Conservation (phyloP, 106 monocot genomes). For the Phalaenopsis aphrodite region DNA sequence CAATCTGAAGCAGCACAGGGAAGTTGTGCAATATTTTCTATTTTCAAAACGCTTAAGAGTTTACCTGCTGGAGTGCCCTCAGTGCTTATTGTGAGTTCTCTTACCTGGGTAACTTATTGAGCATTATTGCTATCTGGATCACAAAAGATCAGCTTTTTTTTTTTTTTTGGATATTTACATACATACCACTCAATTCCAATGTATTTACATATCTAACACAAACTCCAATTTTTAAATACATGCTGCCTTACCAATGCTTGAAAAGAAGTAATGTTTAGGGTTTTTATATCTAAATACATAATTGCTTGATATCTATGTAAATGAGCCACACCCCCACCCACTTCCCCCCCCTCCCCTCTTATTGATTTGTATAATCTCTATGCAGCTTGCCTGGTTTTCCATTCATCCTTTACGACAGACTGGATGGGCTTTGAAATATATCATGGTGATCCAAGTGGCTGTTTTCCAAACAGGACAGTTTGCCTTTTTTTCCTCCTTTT, state of each 20-base stretch:
- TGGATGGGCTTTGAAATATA: slow-evolving; percentile 70
- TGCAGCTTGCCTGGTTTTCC: slow-evolving; percentile 31
- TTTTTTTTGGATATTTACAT: background rate
- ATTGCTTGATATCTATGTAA: too few relatives aligned
- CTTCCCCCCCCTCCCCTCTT: too few relatives aligned
- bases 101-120: slow-evolving; percentile 19
- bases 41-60: slow-evolving; percentile 11
- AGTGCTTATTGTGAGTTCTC: slow-evolving; percentile 15
- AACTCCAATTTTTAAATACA: too few relatives aligned
- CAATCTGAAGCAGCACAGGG: background rate
- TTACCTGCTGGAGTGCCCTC: slow-evolving; percentile 24
- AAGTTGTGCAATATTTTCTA: slow-evolving; percentile 5
- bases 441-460: slow-evolving; percentile 39
- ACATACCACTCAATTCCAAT: too few relatives aligned
- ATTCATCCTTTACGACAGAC: slow-evolving; percentile 40
- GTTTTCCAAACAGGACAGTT: background rate
- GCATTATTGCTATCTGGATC: background rate
- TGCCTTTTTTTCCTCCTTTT: background rate
- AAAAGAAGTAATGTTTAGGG: too few relatives aligned
- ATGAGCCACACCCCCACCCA: too few relatives aligned
- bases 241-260: too few relatives aligned
- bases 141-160: background rate
- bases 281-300: too few relatives aligned
- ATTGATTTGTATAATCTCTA: background rate
- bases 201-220: too few relatives aligned